Base-by-base conservation (phyloP, 106 monocot species). In the Phalaenopsis equestris region DNA sequence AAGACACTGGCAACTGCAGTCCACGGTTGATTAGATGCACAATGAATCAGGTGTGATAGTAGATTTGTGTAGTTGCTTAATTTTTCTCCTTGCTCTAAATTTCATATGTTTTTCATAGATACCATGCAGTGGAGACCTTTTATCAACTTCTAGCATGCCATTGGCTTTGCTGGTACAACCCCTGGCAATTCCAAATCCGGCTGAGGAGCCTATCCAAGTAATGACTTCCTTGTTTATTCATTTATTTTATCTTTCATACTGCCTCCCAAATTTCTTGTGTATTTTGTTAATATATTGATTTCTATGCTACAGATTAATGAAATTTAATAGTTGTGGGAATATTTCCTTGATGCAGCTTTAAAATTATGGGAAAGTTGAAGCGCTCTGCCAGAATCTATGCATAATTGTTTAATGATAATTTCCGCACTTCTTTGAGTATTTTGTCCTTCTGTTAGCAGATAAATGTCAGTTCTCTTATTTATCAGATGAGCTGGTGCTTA, bases 131-230 rank as follows among this genome's bases (percentile, higher is more conserved):
- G 87, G 84, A 65, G 95, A 99, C 67, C 88, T 95, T 79, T 87
- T 99, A 70, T 68, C 93, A 64, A 93, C 91, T 78, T 95, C 99
- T 23, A 84, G 91, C 82, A 95, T 99, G 95, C 91, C 91, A 11
- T 76, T 99, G 80, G 91, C 93, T 73, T 56, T 99, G 75, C 88
- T 99, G 90, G 87, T 99, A n/a, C 99, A 99, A 79, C 99, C 99
- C 11, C 73, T 99, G 43, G 87, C 93, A 5, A 93, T 99, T 84
- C 93, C 87, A 57, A 89, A 99, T 85, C 93, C 99, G 84, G 78
- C 78, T 41, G 99, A 99, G 84, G 99, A 99, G 57, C 91, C 99
- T 81, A 91, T 99, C 41, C 95, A 99, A 81, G 99, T 95, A 90
- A 74, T n/a, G 15, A 3, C n/a, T 11, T 43, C 43, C 36, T 38